Percentiles rank a stretch among this genome's conserved stretches.
These are phyloP conservation scores for Pseudopithomyces maydicus DNA, from an alignment of 2,329 filamentous ascomycete species.

Conservation along the genomic window DNA sequence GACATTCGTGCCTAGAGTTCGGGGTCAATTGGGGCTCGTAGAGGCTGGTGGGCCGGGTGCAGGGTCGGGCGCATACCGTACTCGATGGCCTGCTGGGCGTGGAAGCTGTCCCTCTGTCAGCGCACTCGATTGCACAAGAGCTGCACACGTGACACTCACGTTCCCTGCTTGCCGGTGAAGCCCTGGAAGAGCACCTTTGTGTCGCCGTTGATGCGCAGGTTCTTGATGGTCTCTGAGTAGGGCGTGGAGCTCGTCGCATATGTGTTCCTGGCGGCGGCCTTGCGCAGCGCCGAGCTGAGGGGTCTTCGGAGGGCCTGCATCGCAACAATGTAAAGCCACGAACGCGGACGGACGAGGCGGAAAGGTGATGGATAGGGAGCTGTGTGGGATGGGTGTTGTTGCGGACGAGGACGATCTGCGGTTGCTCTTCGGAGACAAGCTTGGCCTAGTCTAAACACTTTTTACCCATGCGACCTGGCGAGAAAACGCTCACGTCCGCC, in stretches of 20 bases:
- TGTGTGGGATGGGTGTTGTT: conserved; percentile 13
- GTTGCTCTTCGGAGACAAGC: conserved; percentile 13
- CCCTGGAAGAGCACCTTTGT: conserved; percentile 97
- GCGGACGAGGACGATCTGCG: conserved; percentile 16
- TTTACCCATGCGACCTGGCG: neutral
- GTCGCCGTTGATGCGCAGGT: conserved; percentile 89
- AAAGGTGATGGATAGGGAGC: conserved; percentile 12
- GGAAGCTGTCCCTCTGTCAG: conserved; percentile 70
- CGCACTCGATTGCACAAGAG: neutral
- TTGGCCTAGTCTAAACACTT: conserved; percentile 22
- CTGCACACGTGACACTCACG: conserved; percentile 46
- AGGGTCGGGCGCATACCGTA: conserved; percentile 70
- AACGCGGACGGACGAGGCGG: conserved; percentile 18
- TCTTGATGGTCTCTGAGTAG: conserved; percentile 55
- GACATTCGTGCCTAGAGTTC: conserved; percentile 80
- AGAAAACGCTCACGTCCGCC: neutral
- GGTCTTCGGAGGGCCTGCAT: conserved; percentile 89
- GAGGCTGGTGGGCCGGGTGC: conserved; percentile 17
- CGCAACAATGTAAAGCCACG: conserved; percentile 47
- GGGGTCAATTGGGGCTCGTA: conserved; percentile 34
- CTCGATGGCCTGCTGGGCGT: conserved; percentile 96
- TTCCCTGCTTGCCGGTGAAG: conserved; percentile 97
- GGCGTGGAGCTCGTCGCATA: conserved; percentile 75
- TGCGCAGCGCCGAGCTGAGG: conserved; percentile 69
- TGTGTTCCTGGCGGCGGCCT: conserved; percentile 71